These are phyloP conservation scores for Fulvia fulva DNA, from an alignment of 2,329 filamentous ascomycete species.

Conservation along the genomic window DNA sequence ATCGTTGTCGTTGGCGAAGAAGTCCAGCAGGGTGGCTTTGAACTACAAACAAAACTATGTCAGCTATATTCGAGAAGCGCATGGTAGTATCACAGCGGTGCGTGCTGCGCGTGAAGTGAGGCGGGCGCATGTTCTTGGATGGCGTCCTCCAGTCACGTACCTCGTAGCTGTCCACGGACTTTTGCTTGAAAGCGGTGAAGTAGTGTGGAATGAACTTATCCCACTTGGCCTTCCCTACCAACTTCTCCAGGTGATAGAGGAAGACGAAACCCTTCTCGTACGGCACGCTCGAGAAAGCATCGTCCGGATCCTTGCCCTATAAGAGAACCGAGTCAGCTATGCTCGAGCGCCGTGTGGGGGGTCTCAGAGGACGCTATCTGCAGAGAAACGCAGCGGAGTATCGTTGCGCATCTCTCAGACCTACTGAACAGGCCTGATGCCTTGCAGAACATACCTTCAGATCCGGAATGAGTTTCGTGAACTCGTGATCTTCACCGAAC, in stretches of 20 bases:
- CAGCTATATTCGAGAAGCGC: too few species aligned
- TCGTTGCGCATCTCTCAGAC: background rate
- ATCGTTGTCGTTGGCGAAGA: constrained; percentile 68
- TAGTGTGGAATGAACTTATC: constrained; percentile 96
- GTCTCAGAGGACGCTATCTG: background rate
- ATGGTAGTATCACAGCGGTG: too few species aligned
- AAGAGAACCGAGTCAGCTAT: background rate
- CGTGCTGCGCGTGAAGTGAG: too few species aligned
- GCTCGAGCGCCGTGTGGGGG: background rate
- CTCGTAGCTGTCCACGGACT: constrained; percentile 90
- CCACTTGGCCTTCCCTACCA: constrained; percentile 81
- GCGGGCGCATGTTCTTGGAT: too few species aligned
- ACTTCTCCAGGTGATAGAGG: constrained; percentile 81
- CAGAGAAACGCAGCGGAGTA: background rate
- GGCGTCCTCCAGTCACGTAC: too few species aligned
- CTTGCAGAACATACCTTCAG: constrained; percentile 53
- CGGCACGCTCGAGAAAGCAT: constrained; percentile 86
- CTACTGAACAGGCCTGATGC: background rate
- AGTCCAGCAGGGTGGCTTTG: constrained; percentile 79
- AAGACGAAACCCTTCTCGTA: constrained; percentile 98
- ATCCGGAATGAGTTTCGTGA: constrained; percentile 84
- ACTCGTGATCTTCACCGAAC: constrained; percentile 81
- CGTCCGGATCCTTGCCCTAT: constrained; percentile 82
- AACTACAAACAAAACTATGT: too few species aligned
- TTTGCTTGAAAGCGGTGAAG: constrained; percentile 77